Percentiles rank a stretch among this genome's conserved stretches.
Conservation (phyloP, 2,329 filamentous ascomycete species). For the Fusarium compactum region DNA sequence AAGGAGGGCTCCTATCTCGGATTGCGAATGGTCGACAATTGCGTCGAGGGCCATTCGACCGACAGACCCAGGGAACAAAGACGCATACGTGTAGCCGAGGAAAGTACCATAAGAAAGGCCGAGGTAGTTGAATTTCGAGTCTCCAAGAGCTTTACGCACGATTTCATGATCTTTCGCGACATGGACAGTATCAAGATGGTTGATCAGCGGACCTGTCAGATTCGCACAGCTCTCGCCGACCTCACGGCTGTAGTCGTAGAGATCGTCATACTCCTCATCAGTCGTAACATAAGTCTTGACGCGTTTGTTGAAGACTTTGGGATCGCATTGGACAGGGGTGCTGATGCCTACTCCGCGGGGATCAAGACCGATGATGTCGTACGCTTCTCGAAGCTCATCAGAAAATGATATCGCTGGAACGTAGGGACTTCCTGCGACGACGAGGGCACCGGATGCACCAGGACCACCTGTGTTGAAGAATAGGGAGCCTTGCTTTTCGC, state of each 20-base stretch:
- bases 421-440: slow-evolving; percentile 22
- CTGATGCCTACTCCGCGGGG: slow-evolving; percentile 58
- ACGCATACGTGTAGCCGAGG: slow-evolving; percentile 51
- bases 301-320: slow-evolving; percentile 39
- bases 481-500: slow-evolving; percentile 24
- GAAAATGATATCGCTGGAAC: slow-evolving; percentile 28
- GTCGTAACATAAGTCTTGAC: slow-evolving; percentile 27
- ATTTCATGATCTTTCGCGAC: slow-evolving; percentile 44
- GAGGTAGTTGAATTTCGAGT: slow-evolving; percentile 49
- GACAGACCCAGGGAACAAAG: slow-evolving; percentile 47
- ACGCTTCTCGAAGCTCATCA: slow-evolving; percentile 43
- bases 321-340: slow-evolving; percentile 56
- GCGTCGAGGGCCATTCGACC: slow-evolving; percentile 48
- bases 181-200: slow-evolving; percentile 42
- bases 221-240: slow-evolving; percentile 42
- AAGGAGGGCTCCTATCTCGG: slow-evolving; percentile 28
- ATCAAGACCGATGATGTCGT: slow-evolving; percentile 59
- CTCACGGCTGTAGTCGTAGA: slow-evolving; percentile 25
- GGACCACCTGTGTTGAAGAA: slow-evolving; percentile 45
- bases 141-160: slow-evolving; percentile 39
- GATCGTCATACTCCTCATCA: slow-evolving; percentile 18
- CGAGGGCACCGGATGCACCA: slow-evolving; percentile 20
- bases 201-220: slow-evolving; percentile 40
- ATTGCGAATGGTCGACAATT: slow-evolving; percentile 43
- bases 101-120: slow-evolving; percentile 55